Evolutionary conservation across 305 asterid genomes (phyloP).

Genomic region (Fraxinus latifolia): DNA sequence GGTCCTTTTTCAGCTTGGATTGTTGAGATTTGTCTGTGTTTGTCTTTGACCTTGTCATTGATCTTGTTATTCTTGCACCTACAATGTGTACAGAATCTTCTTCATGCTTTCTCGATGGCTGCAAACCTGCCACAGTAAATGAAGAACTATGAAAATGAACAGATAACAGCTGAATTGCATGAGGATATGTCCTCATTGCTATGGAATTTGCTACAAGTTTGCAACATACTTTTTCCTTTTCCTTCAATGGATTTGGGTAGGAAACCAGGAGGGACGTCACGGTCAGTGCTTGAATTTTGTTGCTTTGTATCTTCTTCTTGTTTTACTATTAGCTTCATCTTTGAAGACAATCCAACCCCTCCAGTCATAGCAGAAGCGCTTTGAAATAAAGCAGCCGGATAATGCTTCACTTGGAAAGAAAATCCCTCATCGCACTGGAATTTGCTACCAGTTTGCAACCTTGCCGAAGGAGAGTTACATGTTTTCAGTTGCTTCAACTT

Average conservation of each 20-base stretch:
- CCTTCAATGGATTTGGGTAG: neutral
- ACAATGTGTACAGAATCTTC: neutral
- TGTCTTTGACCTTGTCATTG: neutral
- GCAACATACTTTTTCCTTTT: neutral
- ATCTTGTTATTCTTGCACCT: neutral
- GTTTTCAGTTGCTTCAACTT: neutral
- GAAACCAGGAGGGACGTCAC: slow-evolving; percentile 31
- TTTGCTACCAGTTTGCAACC: neutral
- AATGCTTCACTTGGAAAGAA: neutral
- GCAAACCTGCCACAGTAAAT: neutral
- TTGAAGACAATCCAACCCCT: neutral
- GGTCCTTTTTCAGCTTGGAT: neutral
- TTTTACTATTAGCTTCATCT: neutral
- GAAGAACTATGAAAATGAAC: neutral
- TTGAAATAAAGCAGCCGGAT: neutral
- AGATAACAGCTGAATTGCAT: neutral
- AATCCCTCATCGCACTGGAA: neutral
- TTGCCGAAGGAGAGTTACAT: neutral
- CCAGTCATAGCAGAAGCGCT: neutral
- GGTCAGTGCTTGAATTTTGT: neutral
- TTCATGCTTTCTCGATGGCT: neutral
- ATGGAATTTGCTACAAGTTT: neutral
- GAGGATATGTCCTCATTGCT: neutral
- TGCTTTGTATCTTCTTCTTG: neutral
- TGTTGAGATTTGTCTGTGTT: neutral